Evolutionary conservation across 257 asterid genomes (phyloP), one percentile per base, ranked within the genome.

Genomic region (Plantago major): DNA sequence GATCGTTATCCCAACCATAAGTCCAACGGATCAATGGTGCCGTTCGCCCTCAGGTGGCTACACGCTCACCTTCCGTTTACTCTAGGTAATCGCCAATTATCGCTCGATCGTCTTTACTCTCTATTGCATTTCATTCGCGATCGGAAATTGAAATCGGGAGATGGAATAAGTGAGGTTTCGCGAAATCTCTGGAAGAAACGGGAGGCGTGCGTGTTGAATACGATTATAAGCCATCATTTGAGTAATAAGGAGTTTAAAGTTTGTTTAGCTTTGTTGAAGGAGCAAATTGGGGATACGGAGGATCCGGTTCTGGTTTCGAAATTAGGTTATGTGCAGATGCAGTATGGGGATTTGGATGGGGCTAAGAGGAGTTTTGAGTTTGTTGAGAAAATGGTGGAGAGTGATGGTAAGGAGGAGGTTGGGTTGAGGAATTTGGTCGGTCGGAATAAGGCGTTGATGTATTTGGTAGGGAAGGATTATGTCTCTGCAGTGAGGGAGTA

Each of bases 401-500:
- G 57, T 61, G 55, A 58, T 54, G 82, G 55, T 40, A 55, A 18
- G 28, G 76, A 56, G 19, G 88, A 81, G 50, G 78, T 67, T 58
- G 76, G 64, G 69, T 74, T 83, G 78, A 81, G 62, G 82, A 93
- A 89, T 66, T 79, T 93, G 76, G 89, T 93, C 40, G 65, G 94
- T 48, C 79, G 99, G 83, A 87, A 84, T 65, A 83, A 80, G 84
- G 99, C 99, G 17, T 73, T 93, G 92, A 17, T 82, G 76, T 85
- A 76, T 80, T 72, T 93, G 63, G 97, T 93, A 14, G 99, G 73
- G 66, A 93, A 89, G 72, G 97, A 93, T 82, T 89, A 89, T 61
- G 85, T 82, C 0, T 89, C 96, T 1, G 99, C 97, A 0, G 96
- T 89, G 60, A 84, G 97, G 79, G 97, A 93, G 78, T 93, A 93